A percentile compares a stretch with the other conserved stretches of the same genome.
Evolutionary conservation across 495 filamentous ascomycete species (phyloP).

Genomic region (Pseudomonodictys pantanalensis): DNA sequence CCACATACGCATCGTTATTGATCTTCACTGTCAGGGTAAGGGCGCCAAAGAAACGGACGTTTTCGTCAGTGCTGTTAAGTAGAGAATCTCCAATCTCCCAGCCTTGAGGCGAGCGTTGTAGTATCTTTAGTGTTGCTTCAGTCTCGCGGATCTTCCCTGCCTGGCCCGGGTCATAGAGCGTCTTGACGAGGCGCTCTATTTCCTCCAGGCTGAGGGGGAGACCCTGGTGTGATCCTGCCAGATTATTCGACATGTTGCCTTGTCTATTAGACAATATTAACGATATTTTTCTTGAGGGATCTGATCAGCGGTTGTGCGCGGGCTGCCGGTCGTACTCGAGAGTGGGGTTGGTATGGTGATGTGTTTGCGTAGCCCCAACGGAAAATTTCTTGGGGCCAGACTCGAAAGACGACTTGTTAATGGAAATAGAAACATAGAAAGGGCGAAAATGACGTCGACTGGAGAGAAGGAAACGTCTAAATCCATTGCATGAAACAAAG

Average conservation of each 20-base stretch:
- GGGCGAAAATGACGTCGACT: no score
- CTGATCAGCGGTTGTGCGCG: no score
- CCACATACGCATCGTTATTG: slow-evolving; percentile 71
- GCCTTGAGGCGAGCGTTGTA: slow-evolving; percentile 74
- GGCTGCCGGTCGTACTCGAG: no score
- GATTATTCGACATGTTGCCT: slow-evolving; percentile 10
- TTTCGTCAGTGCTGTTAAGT: slow-evolving; percentile 59
- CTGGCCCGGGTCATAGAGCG: slow-evolving; percentile 50
- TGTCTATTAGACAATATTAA: no score
- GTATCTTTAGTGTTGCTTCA: slow-evolving; percentile 68
- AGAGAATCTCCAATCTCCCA: slow-evolving; percentile 82
- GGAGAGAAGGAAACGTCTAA: no score
- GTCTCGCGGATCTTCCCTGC: slow-evolving; percentile 61
- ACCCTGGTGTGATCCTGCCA: slow-evolving; percentile 1
- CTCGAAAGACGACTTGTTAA: no score
- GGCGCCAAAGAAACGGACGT: slow-evolving; percentile 89
- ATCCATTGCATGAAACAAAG: no score
- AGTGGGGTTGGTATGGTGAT: no score
- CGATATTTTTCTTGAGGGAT: no score
- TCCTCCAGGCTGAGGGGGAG: slow-evolving; percentile 18
- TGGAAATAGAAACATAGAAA: no score
- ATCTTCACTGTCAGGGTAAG: slow-evolving; percentile 90
- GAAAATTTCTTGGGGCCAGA: no score
- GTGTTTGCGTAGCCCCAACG: no score
- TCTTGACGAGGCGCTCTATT: slow-evolving; percentile 27